A percentile compares a stretch with the other conserved stretches of the same genome.
These are phyloP conservation scores for Rhodosporidiobolus odoratus DNA, from an alignment of 768 basidiomycete species.

Conservation along the genomic window DNA sequence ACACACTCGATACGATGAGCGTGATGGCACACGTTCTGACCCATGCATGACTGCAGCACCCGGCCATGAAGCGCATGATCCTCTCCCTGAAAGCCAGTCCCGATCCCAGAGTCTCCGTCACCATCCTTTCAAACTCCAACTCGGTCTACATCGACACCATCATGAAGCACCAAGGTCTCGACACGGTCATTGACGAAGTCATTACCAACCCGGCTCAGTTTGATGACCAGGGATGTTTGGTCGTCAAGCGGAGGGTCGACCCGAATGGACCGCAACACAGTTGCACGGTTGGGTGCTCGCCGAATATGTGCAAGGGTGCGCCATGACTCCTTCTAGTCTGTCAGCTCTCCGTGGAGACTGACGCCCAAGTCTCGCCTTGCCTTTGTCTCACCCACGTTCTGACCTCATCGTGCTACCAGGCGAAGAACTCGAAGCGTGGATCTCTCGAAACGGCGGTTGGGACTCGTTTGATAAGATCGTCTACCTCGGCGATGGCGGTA, in stretches of 20 bases:
- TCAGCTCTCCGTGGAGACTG: too few species aligned
- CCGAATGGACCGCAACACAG: conserved; percentile 71
- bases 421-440: conserved; percentile 82
- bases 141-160: conserved; percentile 84
- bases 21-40: not conserved
- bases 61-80: conserved; percentile 74
- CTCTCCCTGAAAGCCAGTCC: conserved; percentile 62
- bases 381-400: too few species aligned
- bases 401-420: too few species aligned
- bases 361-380: not conserved
- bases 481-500: conserved; percentile 89
- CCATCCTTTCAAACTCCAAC: conserved; percentile 93
- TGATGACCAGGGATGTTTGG: conserved; percentile 63
- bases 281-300: conserved; percentile 81
- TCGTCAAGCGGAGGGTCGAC: conserved; percentile 68
- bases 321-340: not conserved
- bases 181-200: conserved; percentile 69
- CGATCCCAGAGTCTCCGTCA: conserved; percentile 63
- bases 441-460: conserved; percentile 56
- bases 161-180: conserved; percentile 72
- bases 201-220: conserved; percentile 90
- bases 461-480: conserved; percentile 66
- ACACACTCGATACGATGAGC: not conserved
- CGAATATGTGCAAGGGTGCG: conserved; percentile 96
- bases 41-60: conserved; percentile 60